phyloP scores from a whole-genome alignment of 2,329 filamentous ascomycete species.

The Fusarium hainanense region DNA sequence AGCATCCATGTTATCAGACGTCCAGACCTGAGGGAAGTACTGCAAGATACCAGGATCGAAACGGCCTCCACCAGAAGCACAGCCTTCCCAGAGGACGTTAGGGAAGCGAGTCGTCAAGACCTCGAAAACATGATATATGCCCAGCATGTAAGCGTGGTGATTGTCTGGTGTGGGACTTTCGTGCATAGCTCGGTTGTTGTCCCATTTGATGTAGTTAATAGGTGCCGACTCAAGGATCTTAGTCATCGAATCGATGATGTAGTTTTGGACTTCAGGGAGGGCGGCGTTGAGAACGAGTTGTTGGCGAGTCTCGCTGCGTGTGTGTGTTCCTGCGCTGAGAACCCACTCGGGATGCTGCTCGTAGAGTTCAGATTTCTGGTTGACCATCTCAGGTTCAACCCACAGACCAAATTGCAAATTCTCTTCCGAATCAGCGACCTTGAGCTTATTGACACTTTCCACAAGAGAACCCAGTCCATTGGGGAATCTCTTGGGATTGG shows the following conservation, averaged over 20 bases:
- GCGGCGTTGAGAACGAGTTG: conserved; percentile 72
- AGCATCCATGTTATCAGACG: conserved; percentile 73
- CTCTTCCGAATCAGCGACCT: conserved; percentile 57
- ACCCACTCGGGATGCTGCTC: conserved; percentile 72
- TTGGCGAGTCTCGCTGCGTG: conserved; percentile 65
- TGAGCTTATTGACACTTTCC: conserved; percentile 61
- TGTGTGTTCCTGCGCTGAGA: conserved; percentile 66
- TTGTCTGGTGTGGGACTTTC: conserved; percentile 65
- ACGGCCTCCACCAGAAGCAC: conserved; percentile 71
- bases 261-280: conserved; percentile 70
- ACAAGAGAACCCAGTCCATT: conserved; percentile 65
- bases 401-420: conserved; percentile 71
- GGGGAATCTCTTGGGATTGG: conserved; percentile 69
- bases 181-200: conserved; percentile 74
- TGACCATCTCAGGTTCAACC: conserved; percentile 77
- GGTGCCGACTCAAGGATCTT: conserved; percentile 63
- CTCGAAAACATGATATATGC: conserved; percentile 71
- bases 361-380: conserved; percentile 70
- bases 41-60: conserved; percentile 72
- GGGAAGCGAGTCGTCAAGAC: conserved; percentile 69
- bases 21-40: conserved; percentile 75
- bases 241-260: conserved; percentile 67
- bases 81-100: conserved; percentile 73
- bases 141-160: conserved; percentile 70
- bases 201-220: conserved; percentile 74